Conservation (phyloP, 2,329 filamentous ascomycete genomes). For the Xylariaceae sp. region DNA sequence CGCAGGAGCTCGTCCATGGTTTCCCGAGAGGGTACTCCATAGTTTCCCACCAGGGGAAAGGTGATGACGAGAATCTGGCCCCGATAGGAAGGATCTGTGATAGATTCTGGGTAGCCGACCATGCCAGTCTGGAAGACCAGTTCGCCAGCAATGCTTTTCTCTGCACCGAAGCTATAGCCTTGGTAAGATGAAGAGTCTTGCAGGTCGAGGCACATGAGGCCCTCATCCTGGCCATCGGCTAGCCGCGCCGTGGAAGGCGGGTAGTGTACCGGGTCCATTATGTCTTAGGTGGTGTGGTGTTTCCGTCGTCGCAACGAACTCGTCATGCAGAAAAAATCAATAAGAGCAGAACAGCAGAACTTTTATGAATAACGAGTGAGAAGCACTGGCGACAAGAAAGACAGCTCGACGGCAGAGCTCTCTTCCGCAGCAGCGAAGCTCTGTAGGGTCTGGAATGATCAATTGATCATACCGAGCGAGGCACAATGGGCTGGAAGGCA, state of each 20-base stretch:
- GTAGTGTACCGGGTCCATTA: conserved; percentile 42
- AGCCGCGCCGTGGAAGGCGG: conserved; percentile 62
- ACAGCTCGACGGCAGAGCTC: conserved; percentile 20
- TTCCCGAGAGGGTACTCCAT: conserved; percentile 88
- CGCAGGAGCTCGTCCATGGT: conserved; percentile 79
- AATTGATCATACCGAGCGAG: conserved; percentile 18
- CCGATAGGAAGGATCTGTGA: conserved; percentile 83
- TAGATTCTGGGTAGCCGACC: conserved; percentile 96
- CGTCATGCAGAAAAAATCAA: neutral
- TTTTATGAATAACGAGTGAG: neutral
- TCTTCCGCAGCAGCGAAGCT: conserved; percentile 23
- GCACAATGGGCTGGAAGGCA: neutral
- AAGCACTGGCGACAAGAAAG: neutral
- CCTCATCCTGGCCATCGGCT: conserved; percentile 51
- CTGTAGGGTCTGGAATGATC: conserved; percentile 9
- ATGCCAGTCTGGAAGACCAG: conserved; percentile 99
- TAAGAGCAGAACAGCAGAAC: neutral
- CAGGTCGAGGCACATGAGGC: conserved; percentile 82
- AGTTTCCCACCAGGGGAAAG: conserved; percentile 94
- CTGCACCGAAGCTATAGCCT: conserved; percentile 93
- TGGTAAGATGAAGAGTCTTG: conserved; percentile 89
- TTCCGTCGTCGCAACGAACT: neutral
- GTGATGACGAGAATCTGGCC: conserved; percentile 96
- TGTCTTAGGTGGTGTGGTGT: conserved; percentile 1
- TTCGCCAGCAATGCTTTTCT: conserved; percentile 93